Evolutionary conservation across 2,329 filamentous ascomycete genomes (phyloP), one percentile per base, ranked within the genome.

Genomic region (Leptodontidium sp.): DNA sequence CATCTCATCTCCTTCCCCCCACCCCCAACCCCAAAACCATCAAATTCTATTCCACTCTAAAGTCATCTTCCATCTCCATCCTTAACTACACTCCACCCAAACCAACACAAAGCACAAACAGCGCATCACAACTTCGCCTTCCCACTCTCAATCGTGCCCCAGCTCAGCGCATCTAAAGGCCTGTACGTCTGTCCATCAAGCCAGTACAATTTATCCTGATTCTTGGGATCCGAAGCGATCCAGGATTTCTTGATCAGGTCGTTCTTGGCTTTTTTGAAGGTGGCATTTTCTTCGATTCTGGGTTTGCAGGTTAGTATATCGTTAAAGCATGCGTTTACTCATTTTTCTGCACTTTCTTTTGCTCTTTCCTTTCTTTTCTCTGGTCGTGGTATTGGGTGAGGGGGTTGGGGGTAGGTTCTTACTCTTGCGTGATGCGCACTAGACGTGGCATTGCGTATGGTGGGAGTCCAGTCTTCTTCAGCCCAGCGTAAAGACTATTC

Each of bases 241-340:
- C 82, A 84, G 17, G 77, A 75, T 63, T 81, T 81, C 71, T 81
- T 82, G 32, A 79, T 74, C 32, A 84, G 70, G 9, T 82, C 81
- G 8, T 77, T 79, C 73, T 84, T 84, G 1, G 81, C 80, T 70
- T 85, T 83, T 71, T 85, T 85, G 77, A 85, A 84, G 5, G 83
- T 85, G n/a, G 81, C 83, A 55, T 81, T 81, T 0, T 81, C 81
- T 67, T 80, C 79, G 64, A 84, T 82, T 70, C 71, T 75, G 57
- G 32, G 21, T 50, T 43, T 35, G 21, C 17, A 0, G 38, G 53
- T 70, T 53, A 72, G 68, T 45, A 40, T 15, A 21, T 1, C 9
- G 38, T 32, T 52, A 35, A 35, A 9, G 5, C 32, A 1, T 9
- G 32, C 21, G 21, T 21, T 21, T 21, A 21, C 21, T 21, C 21